phyloP scores from a whole-genome alignment of 2,329 filamentous ascomycete genomes.

The Coniella lustricola region DNA sequence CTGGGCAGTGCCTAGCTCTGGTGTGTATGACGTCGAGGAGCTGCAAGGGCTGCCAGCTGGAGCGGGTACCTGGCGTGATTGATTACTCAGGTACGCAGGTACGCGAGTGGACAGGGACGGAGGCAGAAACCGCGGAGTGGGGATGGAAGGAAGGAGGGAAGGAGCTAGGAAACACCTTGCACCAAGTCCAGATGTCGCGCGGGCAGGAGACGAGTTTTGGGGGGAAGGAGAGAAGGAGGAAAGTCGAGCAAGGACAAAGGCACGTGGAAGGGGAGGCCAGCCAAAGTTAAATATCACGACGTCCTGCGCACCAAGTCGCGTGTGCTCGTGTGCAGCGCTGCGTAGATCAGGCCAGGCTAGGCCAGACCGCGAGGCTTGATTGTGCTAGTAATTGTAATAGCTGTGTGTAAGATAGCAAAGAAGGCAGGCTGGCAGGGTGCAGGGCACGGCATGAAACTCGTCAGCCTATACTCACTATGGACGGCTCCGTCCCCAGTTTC shows the following conservation, averaged over 20 bases:
- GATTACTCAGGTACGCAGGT: too few relatives aligned
- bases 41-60: too few relatives aligned
- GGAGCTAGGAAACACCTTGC: not conserved
- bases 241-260: not conserved
- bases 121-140: not conserved
- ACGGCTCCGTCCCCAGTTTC: not conserved
- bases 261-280: not conserved
- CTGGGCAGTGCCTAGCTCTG: too few relatives aligned
- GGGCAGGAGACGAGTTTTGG: not conserved
- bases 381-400: not conserved
- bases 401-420: not conserved
- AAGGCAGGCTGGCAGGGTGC: not conserved
- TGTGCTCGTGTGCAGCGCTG: too few relatives aligned
- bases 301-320: too few relatives aligned
- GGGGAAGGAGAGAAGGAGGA: not conserved
- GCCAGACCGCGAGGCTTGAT: too few relatives aligned
- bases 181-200: slow-evolving; percentile 1
- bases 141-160: not conserved
- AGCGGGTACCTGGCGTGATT: too few relatives aligned
- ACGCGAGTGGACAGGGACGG: not conserved
- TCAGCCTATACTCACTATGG: too few relatives aligned
- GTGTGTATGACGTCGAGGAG: too few relatives aligned
- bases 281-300: not conserved
- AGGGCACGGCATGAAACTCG: not conserved
- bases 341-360: too few relatives aligned